Evolutionary conservation across 2,329 filamentous ascomycete genomes (phyloP).

Genomic region (Thermothelomyces thermophilus): DNA sequence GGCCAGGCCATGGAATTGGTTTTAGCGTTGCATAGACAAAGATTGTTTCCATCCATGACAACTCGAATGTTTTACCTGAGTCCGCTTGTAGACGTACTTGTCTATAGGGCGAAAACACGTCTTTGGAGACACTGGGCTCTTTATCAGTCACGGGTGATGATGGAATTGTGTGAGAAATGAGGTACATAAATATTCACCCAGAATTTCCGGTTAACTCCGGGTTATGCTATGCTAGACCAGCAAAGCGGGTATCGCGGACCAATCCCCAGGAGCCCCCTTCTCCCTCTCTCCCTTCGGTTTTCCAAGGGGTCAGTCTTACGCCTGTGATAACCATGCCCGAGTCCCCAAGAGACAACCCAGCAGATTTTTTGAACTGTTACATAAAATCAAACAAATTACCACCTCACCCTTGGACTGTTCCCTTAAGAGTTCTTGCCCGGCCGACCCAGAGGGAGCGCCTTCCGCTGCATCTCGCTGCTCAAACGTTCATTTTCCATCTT

Average conservation of each 20-base stretch:
- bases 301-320: too few species aligned
- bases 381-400: too few species aligned
- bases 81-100: too few species aligned
- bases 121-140: too few species aligned
- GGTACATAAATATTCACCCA: background rate
- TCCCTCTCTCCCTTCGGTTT: too few species aligned
- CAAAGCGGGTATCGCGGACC: constrained; percentile 5
- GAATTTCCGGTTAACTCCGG: background rate
- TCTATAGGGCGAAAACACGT: too few species aligned
- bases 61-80: too few species aligned
- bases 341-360: background rate
- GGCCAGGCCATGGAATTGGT: too few species aligned
- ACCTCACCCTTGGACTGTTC: too few species aligned
- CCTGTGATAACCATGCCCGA: background rate
- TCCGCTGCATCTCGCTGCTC: constrained; percentile 1
- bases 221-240: background rate
- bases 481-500: background rate
- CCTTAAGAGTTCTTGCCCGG: background rate
- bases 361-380: too few species aligned
- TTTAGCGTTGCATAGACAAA: constrained; percentile 2
- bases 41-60: background rate
- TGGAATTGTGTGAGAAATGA: background rate
- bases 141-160: too few species aligned
- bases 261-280: background rate
- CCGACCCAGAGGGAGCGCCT: constrained; percentile 8